Percentiles rank a stretch among this genome's conserved stretches.
phyloP scores from a whole-genome alignment of 2,329 filamentous ascomycete genomes.

The Sclerotiophoma versabilis region DNA sequence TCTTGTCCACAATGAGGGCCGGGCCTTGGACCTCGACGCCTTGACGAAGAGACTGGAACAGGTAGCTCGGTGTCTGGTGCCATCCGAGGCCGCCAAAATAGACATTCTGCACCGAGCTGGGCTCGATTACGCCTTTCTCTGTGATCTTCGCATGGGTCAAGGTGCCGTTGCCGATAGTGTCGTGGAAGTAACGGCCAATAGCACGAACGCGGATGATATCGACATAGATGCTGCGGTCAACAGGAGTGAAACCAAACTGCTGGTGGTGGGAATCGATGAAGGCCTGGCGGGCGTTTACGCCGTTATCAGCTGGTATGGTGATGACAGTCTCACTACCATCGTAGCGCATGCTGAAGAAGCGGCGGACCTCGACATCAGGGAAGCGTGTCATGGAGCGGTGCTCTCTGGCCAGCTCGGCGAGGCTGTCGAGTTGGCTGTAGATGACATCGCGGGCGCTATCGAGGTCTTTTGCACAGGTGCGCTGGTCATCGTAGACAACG shows the following conservation, averaged over 20 bases:
- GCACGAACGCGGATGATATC: constrained; percentile 11
- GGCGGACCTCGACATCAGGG: not conserved
- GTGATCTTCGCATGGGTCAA: constrained; percentile 75
- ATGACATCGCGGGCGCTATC: not conserved
- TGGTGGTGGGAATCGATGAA: constrained; percentile 5
- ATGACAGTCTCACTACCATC: constrained; percentile 1
- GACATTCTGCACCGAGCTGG: not conserved
- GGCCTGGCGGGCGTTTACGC: not conserved
- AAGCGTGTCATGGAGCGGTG: constrained; percentile 6
- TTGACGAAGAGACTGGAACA: constrained; percentile 72
- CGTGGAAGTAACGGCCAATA: not conserved
- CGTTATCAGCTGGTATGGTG: constrained; percentile 1
- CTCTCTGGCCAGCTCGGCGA: constrained; percentile 1
- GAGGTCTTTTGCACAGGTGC: not conserved
- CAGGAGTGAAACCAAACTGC: constrained; percentile 5
- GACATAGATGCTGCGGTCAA: not conserved
- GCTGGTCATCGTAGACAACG: constrained; percentile 40
- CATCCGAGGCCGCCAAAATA: constrained; percentile 46
- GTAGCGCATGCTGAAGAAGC: constrained; percentile 8
- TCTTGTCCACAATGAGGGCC: constrained; percentile 81
- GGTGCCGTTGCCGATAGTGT: not conserved
- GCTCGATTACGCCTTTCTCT: constrained; percentile 61
- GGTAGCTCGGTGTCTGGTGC: constrained; percentile 77
- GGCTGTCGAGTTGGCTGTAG: not conserved
- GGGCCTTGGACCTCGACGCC: constrained; percentile 76